Percentiles rank a stretch among this genome's conserved stretches.
Evolutionary conservation across 305 asterid species (phyloP).

Genomic region (Plantago coronopus): DNA sequence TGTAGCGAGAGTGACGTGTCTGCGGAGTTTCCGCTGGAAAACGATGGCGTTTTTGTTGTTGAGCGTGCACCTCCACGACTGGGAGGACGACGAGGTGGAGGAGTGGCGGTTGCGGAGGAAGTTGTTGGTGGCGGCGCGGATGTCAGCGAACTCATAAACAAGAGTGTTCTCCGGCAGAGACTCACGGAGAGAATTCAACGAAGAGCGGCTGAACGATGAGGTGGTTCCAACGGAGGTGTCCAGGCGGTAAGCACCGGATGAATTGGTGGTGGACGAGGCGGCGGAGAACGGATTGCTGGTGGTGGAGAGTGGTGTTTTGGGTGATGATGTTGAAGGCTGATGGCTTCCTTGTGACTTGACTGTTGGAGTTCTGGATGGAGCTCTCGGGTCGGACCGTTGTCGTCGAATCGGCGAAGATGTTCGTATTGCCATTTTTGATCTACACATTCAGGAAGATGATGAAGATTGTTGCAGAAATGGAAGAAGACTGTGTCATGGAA

Average conservation of each 20-base stretch:
- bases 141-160: slow-evolving; percentile 70
- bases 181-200: slow-evolving; percentile 51
- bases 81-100: slow-evolving; percentile 70
- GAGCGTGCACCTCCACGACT: slow-evolving; percentile 77
- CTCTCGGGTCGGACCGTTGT: slow-evolving; percentile 12
- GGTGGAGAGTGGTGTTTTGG: slow-evolving; percentile 19
- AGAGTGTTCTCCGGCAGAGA: slow-evolving; percentile 57
- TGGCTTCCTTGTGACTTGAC: background rate
- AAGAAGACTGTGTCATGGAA: slow-evolving; percentile 24
- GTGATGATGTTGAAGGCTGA: slow-evolving; percentile 3
- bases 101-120: slow-evolving; percentile 76
- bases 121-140: slow-evolving; percentile 86
- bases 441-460: slow-evolving; percentile 43
- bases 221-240: slow-evolving; percentile 60
- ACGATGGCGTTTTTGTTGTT: slow-evolving; percentile 58
- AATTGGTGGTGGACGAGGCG: slow-evolving; percentile 23
- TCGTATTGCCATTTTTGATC: slow-evolving; percentile 52
- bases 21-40: slow-evolving; percentile 67
- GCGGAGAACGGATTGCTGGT: slow-evolving; percentile 28
- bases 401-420: slow-evolving; percentile 34
- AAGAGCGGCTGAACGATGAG: slow-evolving; percentile 45
- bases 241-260: slow-evolving; percentile 47
- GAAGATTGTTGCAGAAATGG: background rate
- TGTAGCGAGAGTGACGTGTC: slow-evolving; percentile 35
- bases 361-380: background rate